Evolutionary conservation across 495 filamentous ascomycete genomes (phyloP), one percentile per base, ranked within the genome.

Genomic region (Penicillium lagena): DNA sequence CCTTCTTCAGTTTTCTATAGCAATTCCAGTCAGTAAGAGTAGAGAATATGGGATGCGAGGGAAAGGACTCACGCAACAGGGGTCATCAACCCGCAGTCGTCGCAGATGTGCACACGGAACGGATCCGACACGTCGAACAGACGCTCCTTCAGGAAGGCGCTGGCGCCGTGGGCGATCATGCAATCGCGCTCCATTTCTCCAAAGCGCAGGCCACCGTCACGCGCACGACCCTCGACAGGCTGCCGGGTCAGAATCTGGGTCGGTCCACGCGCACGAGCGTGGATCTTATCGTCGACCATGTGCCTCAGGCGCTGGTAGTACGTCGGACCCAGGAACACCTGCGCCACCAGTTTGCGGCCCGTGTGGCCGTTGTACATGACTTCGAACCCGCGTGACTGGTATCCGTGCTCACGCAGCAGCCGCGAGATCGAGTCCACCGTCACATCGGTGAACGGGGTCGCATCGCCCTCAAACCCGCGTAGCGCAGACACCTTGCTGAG

Each of bases 141-240:
- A 50, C 91, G 76, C 76, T 99, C 93, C 73, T 96, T 96, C 62
- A 99, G 72, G 79, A 99, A 97, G 5, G 89, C 82, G 49, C 87
- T 89, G 27, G 93, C 93, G 60, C 93, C 93, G 67, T 99, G 94
- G 28, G 94, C 86, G 66, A 99, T 97, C 94, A 99, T 97, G 70
- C 93, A 99, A 79, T 99, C 93, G 65, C 93, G 90, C 70, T 99
- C 93, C 93, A 99, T 99, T 77, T 99, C 93, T 80, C 93, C 93
- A 78, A 99, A 99, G 58, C 93, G 89, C 37, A 99, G 79, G 72
- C 93, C 93, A 77, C 93, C 93, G 65, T 99, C 93, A 72, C 93
- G 78, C 1, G 93, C 94, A 75, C 93, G 82, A 80, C 93, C 93
- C 65, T 99, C 93, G 9, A 97, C 91, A n/a, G 93, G 93, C 70